Base-by-base conservation (phyloP, 1,284 basidiomycete species). In the Sporisorium sorghi region DNA sequence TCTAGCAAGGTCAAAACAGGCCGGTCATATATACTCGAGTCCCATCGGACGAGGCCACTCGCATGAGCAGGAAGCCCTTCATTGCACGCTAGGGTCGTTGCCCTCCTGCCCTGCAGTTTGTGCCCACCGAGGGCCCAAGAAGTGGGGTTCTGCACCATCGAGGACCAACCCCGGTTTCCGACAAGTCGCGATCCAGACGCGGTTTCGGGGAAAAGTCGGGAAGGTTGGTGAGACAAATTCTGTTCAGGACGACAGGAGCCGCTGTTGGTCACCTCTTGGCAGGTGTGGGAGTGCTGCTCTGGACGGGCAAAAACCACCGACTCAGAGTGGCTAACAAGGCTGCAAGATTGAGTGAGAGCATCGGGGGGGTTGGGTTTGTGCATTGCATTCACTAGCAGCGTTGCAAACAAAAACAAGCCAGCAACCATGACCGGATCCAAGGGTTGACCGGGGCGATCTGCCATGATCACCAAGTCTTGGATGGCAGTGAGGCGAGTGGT, bases 181-280 rank as follows among this genome's bases (percentile, higher is more conserved):
- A 19, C 19, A 32, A 7, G n/a, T 7, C 32, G 47, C 30, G 19
- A 21, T 14, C 30, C 12, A 21, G 48, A 24, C 48, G 48, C 48
- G 17, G 48, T 37, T 28, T 47, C 46, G 46, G 46, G 46, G 26
- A 47, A 47, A 30, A 19, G n/a, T 47, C 46, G 46, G 46, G 46
- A 30, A n/a, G 19, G 28, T 7, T 19, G n/a, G 46, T 47, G 46
- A 47, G 46, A 47, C 26, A 47, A 2, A 28, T 30, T 46, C 44
- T n/a, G n/a, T n/a, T n/a, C n/a, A n/a, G n/a, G n/a, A n/a, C n/a
- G n/a, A n/a, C n/a, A n/a, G n/a, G n/a, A n/a, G n/a, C n/a, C n/a
- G 26, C 14, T 19, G 2, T 24, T 24, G 42, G 24, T 7, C 23
- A 43, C 26, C n/a, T n/a, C n/a, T n/a, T n/a, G n/a, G n/a, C n/a